Base-by-base conservation (phyloP, 2,329 filamentous ascomycete genomes). In the Colletotrichum godetiae region DNA sequence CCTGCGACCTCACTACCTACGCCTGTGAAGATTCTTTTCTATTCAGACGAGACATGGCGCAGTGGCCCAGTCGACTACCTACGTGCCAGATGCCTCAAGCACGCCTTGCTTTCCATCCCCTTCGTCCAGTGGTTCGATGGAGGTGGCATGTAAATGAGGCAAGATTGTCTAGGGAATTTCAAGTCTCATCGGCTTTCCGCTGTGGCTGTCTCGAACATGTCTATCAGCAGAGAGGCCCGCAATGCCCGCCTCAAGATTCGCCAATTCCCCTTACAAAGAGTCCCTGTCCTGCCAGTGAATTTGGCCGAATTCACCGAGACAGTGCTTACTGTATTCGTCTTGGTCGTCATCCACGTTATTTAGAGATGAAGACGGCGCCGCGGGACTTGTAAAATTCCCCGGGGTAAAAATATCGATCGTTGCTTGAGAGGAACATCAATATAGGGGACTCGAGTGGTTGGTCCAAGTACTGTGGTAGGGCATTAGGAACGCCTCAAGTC, bases 261-360 rank as follows among this genome's bases (percentile, higher is more conserved):
- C 58, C 59, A 55, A 53, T 52, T n/a, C 46, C 6, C 6, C 22
- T 60, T 24, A 24, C 29, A 24, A 59, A 10, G 10, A 66, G 53
- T 49, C 53, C 66, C 19, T n/a, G 46, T 35, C 27, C 24, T 56
- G 60, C n/a, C 60, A 49, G 33, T 29, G 55, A 19, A 61, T 73
- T 73, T 66, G 71, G 37, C 67, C 71, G 71, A 73, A 31, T 11
- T 46, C 56, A 57, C 71, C 71, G 71, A 73, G 67, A 73, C 67
- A 73, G 46, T 58, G 56, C 71, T 71, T 71, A 58, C 67, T 46
- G 8, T 52, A 3, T 73, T 58, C 27, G 49, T 66, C 11, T 42
- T 52, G 67, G 67, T 24, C n/a, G 33, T 19, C 35, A n/a, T 61
- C 29, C 10, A 61, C 46, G 46, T 37, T 66, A 37, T 64, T 61